Evolutionary conservation across 495 filamentous ascomycete genomes (phyloP).

Genomic region (Terfezia boudieri): DNA sequence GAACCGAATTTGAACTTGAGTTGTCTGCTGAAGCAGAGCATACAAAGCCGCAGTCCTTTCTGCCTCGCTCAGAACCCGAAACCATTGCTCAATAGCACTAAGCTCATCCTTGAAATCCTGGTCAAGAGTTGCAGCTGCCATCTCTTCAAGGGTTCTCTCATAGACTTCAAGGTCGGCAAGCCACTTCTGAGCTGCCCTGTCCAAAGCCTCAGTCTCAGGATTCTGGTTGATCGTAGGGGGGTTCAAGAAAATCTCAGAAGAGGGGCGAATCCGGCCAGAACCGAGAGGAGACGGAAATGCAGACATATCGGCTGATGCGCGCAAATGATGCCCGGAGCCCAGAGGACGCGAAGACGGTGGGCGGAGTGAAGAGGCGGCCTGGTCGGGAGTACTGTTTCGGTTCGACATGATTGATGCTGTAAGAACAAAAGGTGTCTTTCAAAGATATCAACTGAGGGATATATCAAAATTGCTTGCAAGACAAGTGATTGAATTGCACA

Average conservation of each 20-base stretch:
- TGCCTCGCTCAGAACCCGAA: slow-evolving; percentile 87
- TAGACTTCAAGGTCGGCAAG: slow-evolving; percentile 97
- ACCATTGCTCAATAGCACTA: slow-evolving; percentile 98
- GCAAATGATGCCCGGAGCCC: slow-evolving; percentile 60
- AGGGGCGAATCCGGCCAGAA: slow-evolving; percentile 67
- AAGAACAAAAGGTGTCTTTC: too few species aligned
- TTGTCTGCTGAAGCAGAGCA: slow-evolving; percentile 89
- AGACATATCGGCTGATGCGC: slow-evolving; percentile 93
- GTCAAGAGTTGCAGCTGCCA: slow-evolving; percentile 92
- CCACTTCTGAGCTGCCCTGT: slow-evolving; percentile 93
- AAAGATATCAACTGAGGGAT: too few species aligned
- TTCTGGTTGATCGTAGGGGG: slow-evolving; percentile 18
- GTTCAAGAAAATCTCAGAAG: slow-evolving; percentile 57
- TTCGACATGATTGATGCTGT: slow-evolving; percentile 26
- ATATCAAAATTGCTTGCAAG: too few species aligned
- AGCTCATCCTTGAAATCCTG: slow-evolving; percentile 99
- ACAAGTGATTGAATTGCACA: too few species aligned
- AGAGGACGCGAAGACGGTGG: slow-evolving; percentile 70
- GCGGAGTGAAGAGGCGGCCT: slow-evolving; percentile 58
- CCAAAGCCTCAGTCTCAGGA: slow-evolving; percentile 56
- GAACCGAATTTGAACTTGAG: slow-evolving; percentile 95
- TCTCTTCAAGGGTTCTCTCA: slow-evolving; percentile 90
- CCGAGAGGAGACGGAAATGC: slow-evolving; percentile 54
- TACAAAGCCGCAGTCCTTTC: slow-evolving; percentile 90
- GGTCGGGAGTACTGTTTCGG: slow-evolving; percentile 93